Percentiles rank a stretch among this genome's conserved stretches.
phyloP scores from a whole-genome alignment of 2,329 filamentous ascomycete species.

The Hymenoscyphus fructigenus region DNA sequence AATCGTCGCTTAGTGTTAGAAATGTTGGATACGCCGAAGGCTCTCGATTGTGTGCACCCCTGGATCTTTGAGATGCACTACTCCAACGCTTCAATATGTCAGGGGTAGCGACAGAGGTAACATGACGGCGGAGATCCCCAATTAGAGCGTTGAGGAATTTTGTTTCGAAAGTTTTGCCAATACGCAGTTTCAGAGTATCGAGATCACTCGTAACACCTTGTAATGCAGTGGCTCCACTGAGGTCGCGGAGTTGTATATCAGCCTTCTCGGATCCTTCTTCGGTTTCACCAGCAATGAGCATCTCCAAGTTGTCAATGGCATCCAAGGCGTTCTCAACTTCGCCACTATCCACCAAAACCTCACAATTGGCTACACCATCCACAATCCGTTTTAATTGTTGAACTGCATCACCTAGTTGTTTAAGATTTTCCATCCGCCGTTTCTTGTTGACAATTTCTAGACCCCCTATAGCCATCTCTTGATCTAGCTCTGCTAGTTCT shows the following conservation, averaged over 20 bases:
- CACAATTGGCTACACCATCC: slow-evolving; percentile 71
- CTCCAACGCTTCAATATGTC: slow-evolving; percentile 86
- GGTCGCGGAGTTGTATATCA: slow-evolving; percentile 55
- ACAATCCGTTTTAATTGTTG: slow-evolving; percentile 80
- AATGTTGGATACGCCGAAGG: slow-evolving; percentile 76
- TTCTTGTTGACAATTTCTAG: slow-evolving; percentile 83
- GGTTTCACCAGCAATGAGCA: slow-evolving; percentile 71
- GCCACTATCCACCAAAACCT: slow-evolving; percentile 79
- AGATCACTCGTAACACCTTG: slow-evolving; percentile 79
- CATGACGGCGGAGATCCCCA: slow-evolving; percentile 76
- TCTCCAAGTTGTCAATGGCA: slow-evolving; percentile 74
- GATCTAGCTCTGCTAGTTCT: slow-evolving; percentile 78
- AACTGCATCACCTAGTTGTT: slow-evolving; percentile 78
- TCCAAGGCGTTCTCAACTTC: slow-evolving; percentile 78
- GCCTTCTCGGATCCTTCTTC: slow-evolving; percentile 20
- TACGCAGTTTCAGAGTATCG: slow-evolving; percentile 70
- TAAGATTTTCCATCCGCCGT: slow-evolving; percentile 78
- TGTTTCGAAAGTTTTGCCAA: slow-evolving; percentile 83
- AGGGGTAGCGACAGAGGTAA: slow-evolving; percentile 66
- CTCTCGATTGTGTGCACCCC: slow-evolving; percentile 65
- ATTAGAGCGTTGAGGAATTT: slow-evolving; percentile 78
- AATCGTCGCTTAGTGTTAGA: slow-evolving; percentile 66
- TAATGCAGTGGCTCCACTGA: slow-evolving; percentile 75
- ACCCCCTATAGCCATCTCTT: slow-evolving; percentile 82
- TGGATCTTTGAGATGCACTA: slow-evolving; percentile 68